phyloP scores from a whole-genome alignment of 306 rosid genomes.

The Inga laurina region DNA sequence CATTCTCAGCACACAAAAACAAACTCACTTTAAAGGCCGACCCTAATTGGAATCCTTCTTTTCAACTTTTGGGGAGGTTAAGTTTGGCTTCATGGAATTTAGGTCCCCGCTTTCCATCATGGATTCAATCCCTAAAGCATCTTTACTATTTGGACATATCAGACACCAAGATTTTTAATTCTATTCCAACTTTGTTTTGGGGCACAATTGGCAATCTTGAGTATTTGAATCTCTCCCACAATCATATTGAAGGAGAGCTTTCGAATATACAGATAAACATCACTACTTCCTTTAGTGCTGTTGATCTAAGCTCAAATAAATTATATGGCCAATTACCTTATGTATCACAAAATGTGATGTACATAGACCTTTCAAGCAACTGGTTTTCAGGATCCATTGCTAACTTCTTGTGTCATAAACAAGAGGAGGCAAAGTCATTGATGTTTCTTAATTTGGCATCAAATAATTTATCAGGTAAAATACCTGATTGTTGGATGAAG shows the following conservation, averaged over 20 bases:
- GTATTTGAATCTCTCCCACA: too few relatives aligned
- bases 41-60: constrained; percentile 27
- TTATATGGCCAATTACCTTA: neutral
- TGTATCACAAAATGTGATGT: fast-evolving
- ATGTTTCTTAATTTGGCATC: neutral
- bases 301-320: constrained; percentile 29
- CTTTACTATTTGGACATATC: too few relatives aligned
- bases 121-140: too few relatives aligned
- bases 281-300: fast-evolving
- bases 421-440: neutral
- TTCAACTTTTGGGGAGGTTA: fast-evolving
- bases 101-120: constrained; percentile 31
- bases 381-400: neutral
- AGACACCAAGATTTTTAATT: too few relatives aligned
- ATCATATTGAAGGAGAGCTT: constrained; percentile 23
- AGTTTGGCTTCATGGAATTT: neutral
- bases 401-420: constrained; percentile 11
- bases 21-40: constrained; percentile 3
- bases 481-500: constrained; percentile 25
- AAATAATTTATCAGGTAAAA: neutral
- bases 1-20: neutral
- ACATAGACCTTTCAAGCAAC: constrained; percentile 18
- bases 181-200: too few relatives aligned
- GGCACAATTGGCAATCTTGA: too few relatives aligned
- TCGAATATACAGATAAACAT: neutral